Evolutionary conservation across 441 rosid genomes (phyloP), one percentile per base, ranked within the genome.

Genomic region (Adansonia madagascariensis): DNA sequence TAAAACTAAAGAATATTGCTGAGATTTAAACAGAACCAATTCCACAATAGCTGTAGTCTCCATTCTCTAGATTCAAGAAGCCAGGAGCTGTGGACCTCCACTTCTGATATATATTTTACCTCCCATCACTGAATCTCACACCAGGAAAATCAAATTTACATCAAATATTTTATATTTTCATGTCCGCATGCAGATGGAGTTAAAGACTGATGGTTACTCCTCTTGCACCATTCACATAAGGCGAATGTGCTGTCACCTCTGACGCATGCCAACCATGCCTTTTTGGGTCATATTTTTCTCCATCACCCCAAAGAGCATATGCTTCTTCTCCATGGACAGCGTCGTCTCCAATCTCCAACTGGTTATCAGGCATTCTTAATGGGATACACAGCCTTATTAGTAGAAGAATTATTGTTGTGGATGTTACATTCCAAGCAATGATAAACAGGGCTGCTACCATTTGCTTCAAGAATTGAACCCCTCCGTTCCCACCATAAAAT

Each of bases 291-390:
- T 57, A 57, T 57, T 57, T 20, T 17, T 57, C 62, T 7, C 62
- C 62, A 18, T 57, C 62, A 20, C 62, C 62, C 62, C 62, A 57
- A 57, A 57, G 61, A 56, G 62, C 27, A 20, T 57, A 57, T 8
- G 62, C 62, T 57, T 57, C 62, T 57, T 57, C 27, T 56, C 62
- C 62, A 4, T 57, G 62, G 31, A 57, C 62, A 1, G 62, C 62
- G 1, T 57, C 62, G 20, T 57, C 62, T 20, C 62, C 62, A 4
- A 57, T 57, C 62, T 57, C 62, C 5, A 57, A 27, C 31, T 57
- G 27, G 31, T 57, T 57, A 57, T 57, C 62, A 0, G 62, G 62
- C 62, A 57, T 57, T 57, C 62, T 57, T 20, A 57, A 57, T 20
- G 62, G 62, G 20, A 57, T 56, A 56, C 10, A 57, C 62, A 57